These are phyloP conservation scores for Calonectria naviculata DNA, from an alignment of 2,329 filamentous ascomycete species.

Conservation along the genomic window DNA sequence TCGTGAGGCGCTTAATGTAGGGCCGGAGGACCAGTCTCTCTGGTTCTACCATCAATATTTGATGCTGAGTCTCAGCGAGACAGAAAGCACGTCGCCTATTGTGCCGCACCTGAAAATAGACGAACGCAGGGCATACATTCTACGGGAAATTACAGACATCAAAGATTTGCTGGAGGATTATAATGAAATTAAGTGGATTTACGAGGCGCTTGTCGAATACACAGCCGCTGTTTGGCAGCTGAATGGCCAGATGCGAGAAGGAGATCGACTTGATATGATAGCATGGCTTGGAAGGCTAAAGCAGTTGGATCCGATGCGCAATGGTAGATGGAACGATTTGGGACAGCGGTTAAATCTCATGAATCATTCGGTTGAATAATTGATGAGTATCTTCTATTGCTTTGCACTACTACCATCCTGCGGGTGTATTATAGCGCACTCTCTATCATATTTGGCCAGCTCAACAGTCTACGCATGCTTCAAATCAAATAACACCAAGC, in stretches of 20 bases:
- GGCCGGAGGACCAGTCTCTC: constrained; percentile 93
- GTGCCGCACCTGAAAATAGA: constrained; percentile 69
- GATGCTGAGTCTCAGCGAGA: constrained; percentile 73
- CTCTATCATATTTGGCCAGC: background rate
- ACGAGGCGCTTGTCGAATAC: constrained; percentile 85
- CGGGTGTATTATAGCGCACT: background rate
- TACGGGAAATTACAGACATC: constrained; percentile 79
- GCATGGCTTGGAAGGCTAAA: constrained; percentile 74
- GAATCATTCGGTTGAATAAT: background rate
- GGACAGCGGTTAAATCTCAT: constrained; percentile 54
- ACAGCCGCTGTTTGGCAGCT: constrained; percentile 69
- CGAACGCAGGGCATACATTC: constrained; percentile 74
- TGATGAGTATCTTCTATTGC: background rate
- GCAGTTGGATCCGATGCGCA: constrained; percentile 78
- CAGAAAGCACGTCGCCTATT: constrained; percentile 65
- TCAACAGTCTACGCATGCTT: background rate
- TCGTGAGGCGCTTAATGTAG: constrained; percentile 83
- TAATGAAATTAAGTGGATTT: constrained; percentile 80
- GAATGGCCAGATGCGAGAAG: constrained; percentile 54
- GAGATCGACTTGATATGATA: constrained; percentile 58
- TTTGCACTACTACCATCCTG: background rate
- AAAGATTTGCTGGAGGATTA: constrained; percentile 73
- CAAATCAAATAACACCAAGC: no score
- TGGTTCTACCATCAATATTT: constrained; percentile 98
- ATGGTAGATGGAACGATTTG: constrained; percentile 80